Evolutionary conservation across 768 basidiomycete species (phyloP).

Genomic region (Lentinula boryana): DNA sequence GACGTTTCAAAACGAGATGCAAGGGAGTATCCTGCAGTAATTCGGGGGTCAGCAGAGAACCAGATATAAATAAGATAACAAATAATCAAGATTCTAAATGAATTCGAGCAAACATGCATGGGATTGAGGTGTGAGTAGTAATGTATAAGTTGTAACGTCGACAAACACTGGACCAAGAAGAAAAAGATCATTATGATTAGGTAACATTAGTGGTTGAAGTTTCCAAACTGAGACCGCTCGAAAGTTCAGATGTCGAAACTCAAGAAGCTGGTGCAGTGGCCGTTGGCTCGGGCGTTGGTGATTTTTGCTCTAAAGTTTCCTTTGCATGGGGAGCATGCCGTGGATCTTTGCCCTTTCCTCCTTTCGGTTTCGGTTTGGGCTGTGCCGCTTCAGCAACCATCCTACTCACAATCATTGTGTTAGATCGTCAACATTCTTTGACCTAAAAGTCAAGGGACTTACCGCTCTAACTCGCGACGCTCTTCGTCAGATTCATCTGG

Average conservation of each 20-base stretch:
- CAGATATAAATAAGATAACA: no score
- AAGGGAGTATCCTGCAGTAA: no score
- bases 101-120: neutral
- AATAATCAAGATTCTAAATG: neutral
- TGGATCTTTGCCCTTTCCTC: constrained; percentile 35
- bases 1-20: no score
- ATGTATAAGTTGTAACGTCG: neutral
- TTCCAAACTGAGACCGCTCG: neutral
- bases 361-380: constrained; percentile 57
- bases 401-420: constrained; percentile 27
- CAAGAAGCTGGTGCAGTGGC: neutral
- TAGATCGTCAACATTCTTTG: neutral
- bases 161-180: neutral
- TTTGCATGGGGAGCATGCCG: constrained; percentile 24
- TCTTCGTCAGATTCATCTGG: constrained; percentile 94
- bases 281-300: constrained; percentile 5
- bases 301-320: constrained; percentile 6
- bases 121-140: neutral
- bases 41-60: neutral
- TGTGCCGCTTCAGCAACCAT: constrained; percentile 85
- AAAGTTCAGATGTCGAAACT: neutral
- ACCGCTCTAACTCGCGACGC: constrained; percentile 91
- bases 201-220: neutral
- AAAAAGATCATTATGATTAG: neutral
- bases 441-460: constrained; percentile 16